Percentiles rank a stretch among this genome's conserved stretches.
These are phyloP conservation scores for Hypoxylon sp. DNA, from an alignment of 2,329 filamentous ascomycete genomes.

Conservation along the genomic window DNA sequence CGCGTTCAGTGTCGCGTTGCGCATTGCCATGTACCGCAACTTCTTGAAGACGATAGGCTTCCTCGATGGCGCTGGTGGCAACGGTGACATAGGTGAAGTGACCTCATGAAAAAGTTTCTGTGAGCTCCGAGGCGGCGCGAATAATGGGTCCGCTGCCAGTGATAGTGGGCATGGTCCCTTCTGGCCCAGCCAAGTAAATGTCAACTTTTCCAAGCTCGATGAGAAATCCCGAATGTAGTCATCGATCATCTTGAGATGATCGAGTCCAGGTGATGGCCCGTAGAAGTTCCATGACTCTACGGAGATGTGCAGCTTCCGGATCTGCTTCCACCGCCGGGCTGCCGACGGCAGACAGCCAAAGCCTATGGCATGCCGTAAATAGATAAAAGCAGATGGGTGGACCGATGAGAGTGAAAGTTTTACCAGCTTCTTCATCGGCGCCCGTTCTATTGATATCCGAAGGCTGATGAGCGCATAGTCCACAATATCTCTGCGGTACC, in stretches of 20 bases:
- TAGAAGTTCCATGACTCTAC: conserved; percentile 79
- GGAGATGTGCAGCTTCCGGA: conserved; percentile 79
- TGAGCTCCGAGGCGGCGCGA: conserved; percentile 67
- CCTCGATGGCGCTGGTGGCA: conserved; percentile 67
- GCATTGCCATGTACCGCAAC: conserved; percentile 77
- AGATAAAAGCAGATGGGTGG: conserved; percentile 82
- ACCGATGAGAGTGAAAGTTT: conserved; percentile 81
- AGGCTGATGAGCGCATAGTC: conserved; percentile 92
- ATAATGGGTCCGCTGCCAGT: conserved; percentile 78
- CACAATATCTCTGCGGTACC: conserved; percentile 82
- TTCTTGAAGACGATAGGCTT: conserved; percentile 75
- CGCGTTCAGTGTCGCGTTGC: conserved; percentile 80
- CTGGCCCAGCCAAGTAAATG: conserved; percentile 82
- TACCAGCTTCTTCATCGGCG: conserved; percentile 74
- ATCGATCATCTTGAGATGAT: conserved; percentile 84
- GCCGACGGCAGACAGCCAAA: conserved; percentile 83
- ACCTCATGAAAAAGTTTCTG: conserved; percentile 76
- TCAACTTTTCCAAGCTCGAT: conserved; percentile 75
- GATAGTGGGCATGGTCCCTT: conserved; percentile 82
- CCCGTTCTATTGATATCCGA: conserved; percentile 84
- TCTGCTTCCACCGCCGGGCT: conserved; percentile 81
- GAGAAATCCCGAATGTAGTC: conserved; percentile 83
- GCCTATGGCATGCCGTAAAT: conserved; percentile 81
- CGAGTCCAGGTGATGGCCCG: conserved; percentile 70
- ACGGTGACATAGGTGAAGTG: conserved; percentile 74